Evolutionary conservation across 176 grass and related monocot species (phyloP).

Genomic region (Ampelocalamus luodianensis): DNA sequence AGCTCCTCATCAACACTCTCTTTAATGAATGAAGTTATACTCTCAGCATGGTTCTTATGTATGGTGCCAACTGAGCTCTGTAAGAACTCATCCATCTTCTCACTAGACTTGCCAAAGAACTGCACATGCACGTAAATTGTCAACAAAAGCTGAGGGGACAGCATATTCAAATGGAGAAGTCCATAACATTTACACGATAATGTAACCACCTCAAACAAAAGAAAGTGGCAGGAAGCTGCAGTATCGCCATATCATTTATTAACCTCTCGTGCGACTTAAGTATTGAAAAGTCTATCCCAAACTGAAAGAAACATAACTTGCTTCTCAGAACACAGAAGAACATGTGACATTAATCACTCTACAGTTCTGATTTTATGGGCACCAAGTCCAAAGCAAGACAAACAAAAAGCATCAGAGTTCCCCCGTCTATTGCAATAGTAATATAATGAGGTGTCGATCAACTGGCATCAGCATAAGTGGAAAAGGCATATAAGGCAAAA

Average conservation of each 20-base stretch:
- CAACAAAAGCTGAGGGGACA: background rate
- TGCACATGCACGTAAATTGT: slow-evolving; percentile 38
- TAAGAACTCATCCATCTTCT: slow-evolving; percentile 95
- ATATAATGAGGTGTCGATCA: background rate
- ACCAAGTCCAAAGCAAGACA: background rate
- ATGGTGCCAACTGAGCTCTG: slow-evolving; percentile 87
- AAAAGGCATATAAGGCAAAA: background rate
- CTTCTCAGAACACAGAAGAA: background rate
- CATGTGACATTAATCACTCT: background rate
- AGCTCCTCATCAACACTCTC: slow-evolving; percentile 82
- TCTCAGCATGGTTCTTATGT: slow-evolving; percentile 95
- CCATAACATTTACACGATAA: background rate
- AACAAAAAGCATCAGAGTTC: background rate
- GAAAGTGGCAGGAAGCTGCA: background rate
- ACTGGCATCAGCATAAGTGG: background rate
- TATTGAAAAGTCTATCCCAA: background rate
- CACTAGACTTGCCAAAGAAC: slow-evolving; percentile 81
- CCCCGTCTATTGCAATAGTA: background rate
- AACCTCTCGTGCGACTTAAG: background rate
- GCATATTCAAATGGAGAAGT: slow-evolving; percentile 2
- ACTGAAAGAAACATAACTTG: background rate
- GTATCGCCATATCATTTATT: background rate
- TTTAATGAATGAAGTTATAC: slow-evolving; percentile 93
- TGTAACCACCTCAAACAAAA: background rate
- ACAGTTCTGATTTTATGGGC: background rate